Evolutionary conservation across 2,329 filamentous ascomycete genomes (phyloP).

Genomic region (Lecanoromycetidae sp.): DNA sequence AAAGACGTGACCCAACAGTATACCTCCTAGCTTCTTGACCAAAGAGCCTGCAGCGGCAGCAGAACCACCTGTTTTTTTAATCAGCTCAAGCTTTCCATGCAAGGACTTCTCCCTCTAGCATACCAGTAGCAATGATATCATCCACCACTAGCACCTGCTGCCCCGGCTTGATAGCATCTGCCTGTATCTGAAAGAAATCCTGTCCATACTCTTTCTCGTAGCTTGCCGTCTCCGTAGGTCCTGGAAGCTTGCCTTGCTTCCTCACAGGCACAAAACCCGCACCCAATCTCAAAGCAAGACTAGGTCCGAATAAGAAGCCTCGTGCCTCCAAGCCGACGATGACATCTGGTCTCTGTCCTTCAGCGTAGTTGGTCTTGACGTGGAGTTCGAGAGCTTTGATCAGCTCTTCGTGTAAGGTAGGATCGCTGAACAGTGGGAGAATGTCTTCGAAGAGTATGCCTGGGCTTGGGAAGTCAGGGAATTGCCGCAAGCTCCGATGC

Average conservation of each 20-base stretch:
- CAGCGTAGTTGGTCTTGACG: conserved; percentile 50
- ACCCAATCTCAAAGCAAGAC: conserved; percentile 68
- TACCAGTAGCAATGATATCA: conserved; percentile 97
- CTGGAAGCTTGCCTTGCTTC: conserved; percentile 92
- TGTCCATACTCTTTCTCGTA: conserved; percentile 94
- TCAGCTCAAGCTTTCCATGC: not conserved
- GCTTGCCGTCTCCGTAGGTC: conserved; percentile 68
- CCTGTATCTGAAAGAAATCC: conserved; percentile 94
- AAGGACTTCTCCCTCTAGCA: conserved; percentile 24
- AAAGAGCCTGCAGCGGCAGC: conserved; percentile 78
- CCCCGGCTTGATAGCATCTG: conserved; percentile 67
- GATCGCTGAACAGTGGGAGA: conserved; percentile 82
- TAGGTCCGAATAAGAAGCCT: conserved; percentile 90
- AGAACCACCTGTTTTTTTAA: conserved; percentile 59
- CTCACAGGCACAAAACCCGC: conserved; percentile 85
- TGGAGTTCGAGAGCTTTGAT: conserved; percentile 78
- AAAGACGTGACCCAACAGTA: conserved; percentile 83
- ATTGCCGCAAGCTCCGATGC: conserved; percentile 64
- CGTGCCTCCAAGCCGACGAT: conserved; percentile 87
- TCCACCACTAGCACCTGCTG: conserved; percentile 90
- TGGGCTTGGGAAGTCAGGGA: conserved; percentile 79
- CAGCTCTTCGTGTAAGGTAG: conserved; percentile 59
- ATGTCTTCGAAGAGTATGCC: conserved; percentile 98
- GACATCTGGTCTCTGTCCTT: conserved; percentile 61
- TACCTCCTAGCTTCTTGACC: conserved; percentile 72